Evolutionary conservation across 495 filamentous ascomycete species (phyloP).

Genomic region (Daldinia loculata): DNA sequence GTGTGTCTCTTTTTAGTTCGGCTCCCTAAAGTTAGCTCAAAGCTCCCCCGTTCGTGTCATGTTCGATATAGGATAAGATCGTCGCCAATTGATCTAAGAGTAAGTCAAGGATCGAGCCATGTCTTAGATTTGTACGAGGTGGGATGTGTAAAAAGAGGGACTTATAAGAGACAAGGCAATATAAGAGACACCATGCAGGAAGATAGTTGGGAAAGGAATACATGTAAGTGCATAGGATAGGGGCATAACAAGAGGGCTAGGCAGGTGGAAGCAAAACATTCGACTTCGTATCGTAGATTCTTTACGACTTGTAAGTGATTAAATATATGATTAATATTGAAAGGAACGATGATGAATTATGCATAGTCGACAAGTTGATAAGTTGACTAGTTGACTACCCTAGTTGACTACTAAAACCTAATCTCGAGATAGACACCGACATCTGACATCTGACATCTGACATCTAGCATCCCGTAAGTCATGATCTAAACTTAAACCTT

Average conservation of each 20-base stretch:
- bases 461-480: slow-evolving; percentile 19
- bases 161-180: not conserved
- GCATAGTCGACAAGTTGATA: not conserved
- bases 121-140: slow-evolving; percentile 41
- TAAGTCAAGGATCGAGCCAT: slow-evolving; percentile 36
- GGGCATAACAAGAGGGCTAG: too few species aligned
- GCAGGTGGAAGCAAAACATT: too few species aligned
- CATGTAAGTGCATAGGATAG: too few species aligned
- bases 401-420: slow-evolving; percentile 14
- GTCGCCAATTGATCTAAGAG: slow-evolving; percentile 13
- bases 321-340: not conserved
- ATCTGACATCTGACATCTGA: slow-evolving; percentile 12
- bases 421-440: slow-evolving; percentile 14
- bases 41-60: slow-evolving; percentile 11
- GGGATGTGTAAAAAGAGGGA: slow-evolving; percentile 18
- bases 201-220: too few species aligned
- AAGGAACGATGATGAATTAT: not conserved
- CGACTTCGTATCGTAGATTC: too few species aligned
- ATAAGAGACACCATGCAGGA: slow-evolving; percentile 13
- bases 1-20: not conserved
- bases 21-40: not conserved
- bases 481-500: slow-evolving; percentile 16
- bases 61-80: slow-evolving; percentile 21
- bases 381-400: too few species aligned
- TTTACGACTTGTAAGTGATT: not conserved